Conservation (phyloP, 805 yeast genomes). For the Scheffersomyces coipomensis region DNA sequence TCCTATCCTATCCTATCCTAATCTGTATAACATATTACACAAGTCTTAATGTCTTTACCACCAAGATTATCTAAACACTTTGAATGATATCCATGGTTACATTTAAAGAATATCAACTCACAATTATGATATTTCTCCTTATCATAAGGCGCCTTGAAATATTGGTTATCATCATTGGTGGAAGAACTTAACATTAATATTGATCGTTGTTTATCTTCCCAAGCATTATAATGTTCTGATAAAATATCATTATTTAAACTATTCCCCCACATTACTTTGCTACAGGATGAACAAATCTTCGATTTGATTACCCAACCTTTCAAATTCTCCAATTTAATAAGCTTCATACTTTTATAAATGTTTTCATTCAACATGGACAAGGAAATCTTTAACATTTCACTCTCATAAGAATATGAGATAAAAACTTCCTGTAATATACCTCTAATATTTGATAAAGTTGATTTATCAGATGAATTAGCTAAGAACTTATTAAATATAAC, state of each 20-base stretch:
- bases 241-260: constrained; percentile 37
- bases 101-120: constrained; percentile 55
- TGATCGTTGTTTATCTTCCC: constrained; percentile 48
- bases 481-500: constrained; percentile 56
- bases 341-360: constrained; percentile 46
- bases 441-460: constrained; percentile 60
- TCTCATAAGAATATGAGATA: constrained; percentile 63
- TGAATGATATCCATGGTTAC: constrained; percentile 65
- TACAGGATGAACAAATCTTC: constrained; percentile 73
- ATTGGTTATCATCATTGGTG: constrained; percentile 1
- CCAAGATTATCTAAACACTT: constrained; percentile 51
- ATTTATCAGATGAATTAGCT: constrained; percentile 43
- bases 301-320: constrained; percentile 60
- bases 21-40: constrained; percentile 20
- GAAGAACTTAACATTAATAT: constrained; percentile 5
- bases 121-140: constrained; percentile 14
- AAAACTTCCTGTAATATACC: constrained; percentile 62
- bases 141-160: constrained; percentile 4
- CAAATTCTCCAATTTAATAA: constrained; percentile 38
- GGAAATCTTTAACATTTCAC: constrained; percentile 49
- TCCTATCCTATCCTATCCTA: no score
- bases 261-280: constrained; percentile 71
- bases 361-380: constrained; percentile 56
- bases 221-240: constrained; percentile 47
- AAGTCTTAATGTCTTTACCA: constrained; percentile 13